Percentiles rank a stretch among this genome's conserved stretches.
Evolutionary conservation across 805 yeast genomes (phyloP).

Genomic region (Pichia ethanolica): DNA sequence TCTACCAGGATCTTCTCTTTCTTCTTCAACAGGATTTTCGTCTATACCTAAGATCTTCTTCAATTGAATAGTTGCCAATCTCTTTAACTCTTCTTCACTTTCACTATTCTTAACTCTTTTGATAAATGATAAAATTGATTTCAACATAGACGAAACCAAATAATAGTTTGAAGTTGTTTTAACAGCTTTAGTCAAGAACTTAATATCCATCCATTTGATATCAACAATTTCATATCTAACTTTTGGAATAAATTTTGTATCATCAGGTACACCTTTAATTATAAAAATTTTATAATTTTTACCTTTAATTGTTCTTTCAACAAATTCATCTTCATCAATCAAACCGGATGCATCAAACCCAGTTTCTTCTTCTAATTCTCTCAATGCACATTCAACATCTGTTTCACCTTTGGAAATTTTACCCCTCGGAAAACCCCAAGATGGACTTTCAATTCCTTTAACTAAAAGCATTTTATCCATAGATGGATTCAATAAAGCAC

Average conservation of each 20-base stretch:
- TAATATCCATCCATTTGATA: constrained; percentile 72
- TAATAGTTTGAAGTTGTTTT: constrained; percentile 31
- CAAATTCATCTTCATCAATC: constrained; percentile 60
- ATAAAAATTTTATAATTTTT: constrained; percentile 82
- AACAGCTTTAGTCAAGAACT: constrained; percentile 30
- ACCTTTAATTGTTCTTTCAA: constrained; percentile 75
- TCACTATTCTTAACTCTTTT: constrained; percentile 41
- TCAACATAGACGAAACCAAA: constrained; percentile 40
- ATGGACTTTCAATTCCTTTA: constrained; percentile 68
- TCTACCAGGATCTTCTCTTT: constrained; percentile 61
- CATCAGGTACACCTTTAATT: constrained; percentile 71
- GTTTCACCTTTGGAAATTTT: constrained; percentile 90
- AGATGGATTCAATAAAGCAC: constrained; percentile 70
- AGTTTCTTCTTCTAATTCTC: constrained; percentile 91
- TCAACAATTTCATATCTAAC: constrained; percentile 84
- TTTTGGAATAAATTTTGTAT: constrained; percentile 64
- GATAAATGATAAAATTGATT: constrained; percentile 49
- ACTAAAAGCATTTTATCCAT: constrained; percentile 70
- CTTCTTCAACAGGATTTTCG: constrained; percentile 19
- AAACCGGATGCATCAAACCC: constrained; percentile 75
- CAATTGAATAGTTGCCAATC: constrained; percentile 57
- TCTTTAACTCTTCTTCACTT: constrained; percentile 53
- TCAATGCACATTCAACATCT: constrained; percentile 80
- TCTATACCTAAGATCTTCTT: constrained; percentile 58
- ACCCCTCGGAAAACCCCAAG: constrained; percentile 97